Conservation (phyloP, 2,329 filamentous ascomycete genomes). For the Eutypella sp. region DNA sequence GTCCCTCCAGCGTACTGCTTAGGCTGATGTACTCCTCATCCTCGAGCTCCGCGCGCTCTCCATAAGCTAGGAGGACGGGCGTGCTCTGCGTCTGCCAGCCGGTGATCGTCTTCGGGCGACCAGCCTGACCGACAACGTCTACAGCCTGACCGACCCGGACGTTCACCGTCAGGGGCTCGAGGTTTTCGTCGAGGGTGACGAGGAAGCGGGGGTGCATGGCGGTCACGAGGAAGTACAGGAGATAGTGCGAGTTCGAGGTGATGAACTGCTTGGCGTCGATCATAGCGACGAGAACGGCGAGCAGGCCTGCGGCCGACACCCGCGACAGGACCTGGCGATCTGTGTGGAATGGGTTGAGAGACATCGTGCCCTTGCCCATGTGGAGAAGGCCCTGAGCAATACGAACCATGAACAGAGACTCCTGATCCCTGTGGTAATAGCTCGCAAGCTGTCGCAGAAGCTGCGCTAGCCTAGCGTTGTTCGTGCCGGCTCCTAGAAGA, state of each 20-base stretch:
- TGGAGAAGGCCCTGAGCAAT: slow-evolving; percentile 96
- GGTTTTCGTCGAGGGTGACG: slow-evolving; percentile 89
- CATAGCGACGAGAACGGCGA: slow-evolving; percentile 86
- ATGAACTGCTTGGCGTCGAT: slow-evolving; percentile 90
- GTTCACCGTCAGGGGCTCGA: slow-evolving; percentile 91
- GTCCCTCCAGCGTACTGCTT: slow-evolving; percentile 84
- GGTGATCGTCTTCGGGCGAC: slow-evolving; percentile 96
- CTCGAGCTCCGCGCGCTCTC: slow-evolving; percentile 92
- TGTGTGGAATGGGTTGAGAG: slow-evolving; percentile 97
- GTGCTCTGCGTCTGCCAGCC: slow-evolving; percentile 99
- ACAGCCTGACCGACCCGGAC: slow-evolving; percentile 97
- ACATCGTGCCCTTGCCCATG: slow-evolving; percentile 98
- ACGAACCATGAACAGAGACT: slow-evolving; percentile 97
- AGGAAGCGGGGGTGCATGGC: slow-evolving; percentile 97
- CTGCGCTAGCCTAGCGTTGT: slow-evolving; percentile 94
- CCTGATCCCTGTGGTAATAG: slow-evolving; percentile 96
- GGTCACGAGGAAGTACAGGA: slow-evolving; percentile 94
- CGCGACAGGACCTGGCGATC: slow-evolving; percentile 92
- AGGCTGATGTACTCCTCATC: slow-evolving; percentile 96
- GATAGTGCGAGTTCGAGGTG: slow-evolving; percentile 69
- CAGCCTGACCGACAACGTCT: slow-evolving; percentile 94
- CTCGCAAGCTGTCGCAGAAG: slow-evolving; percentile 89
- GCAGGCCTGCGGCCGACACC: slow-evolving; percentile 81
- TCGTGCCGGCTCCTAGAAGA: slow-evolving; percentile 90
- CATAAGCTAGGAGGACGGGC: slow-evolving; percentile 90